These are phyloP conservation scores for Rhodotorula sp. DNA, from an alignment of 1,284 basidiomycete genomes.

Conservation along the genomic window DNA sequence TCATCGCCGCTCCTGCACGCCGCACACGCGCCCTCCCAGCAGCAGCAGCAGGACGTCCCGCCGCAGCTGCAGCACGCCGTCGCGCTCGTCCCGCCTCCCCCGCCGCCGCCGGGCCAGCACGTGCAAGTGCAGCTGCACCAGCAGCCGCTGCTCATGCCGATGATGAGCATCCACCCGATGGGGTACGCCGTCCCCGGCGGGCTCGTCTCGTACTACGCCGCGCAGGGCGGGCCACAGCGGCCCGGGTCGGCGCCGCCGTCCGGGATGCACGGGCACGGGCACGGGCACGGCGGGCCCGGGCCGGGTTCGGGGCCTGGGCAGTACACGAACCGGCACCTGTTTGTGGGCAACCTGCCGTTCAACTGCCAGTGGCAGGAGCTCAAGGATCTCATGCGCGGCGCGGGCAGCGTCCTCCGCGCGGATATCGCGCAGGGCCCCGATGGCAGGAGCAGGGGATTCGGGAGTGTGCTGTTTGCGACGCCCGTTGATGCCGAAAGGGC, in stretches of 20 bases:
- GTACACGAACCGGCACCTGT: constrained; percentile 56
- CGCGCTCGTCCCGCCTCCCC: background rate
- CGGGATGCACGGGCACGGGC: background rate
- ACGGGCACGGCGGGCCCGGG: background rate
- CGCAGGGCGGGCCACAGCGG: background rate
- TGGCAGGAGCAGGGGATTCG: constrained; percentile 81
- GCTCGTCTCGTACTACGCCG: constrained; percentile 17
- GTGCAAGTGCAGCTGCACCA: constrained; percentile 6
- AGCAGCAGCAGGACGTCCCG: constrained; percentile 1
- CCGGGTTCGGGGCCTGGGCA: background rate
- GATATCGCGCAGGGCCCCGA: constrained; percentile 86
- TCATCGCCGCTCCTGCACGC: background rate
- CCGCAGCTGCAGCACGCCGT: constrained; percentile 16
- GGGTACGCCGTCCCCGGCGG: constrained; percentile 21
- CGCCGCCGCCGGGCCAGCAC: background rate
- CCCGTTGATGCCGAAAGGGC: constrained; percentile 84
- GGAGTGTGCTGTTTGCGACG: constrained; percentile 79
- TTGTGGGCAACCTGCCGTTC: constrained; percentile 88
- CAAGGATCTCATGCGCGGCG: constrained; percentile 93
- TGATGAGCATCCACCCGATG: constrained; percentile 23
- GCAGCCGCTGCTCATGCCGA: constrained; percentile 1
- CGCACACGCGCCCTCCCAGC: background rate
- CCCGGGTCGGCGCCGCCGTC: constrained; percentile 4
- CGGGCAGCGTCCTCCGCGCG: constrained; percentile 90
- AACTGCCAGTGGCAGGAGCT: constrained; percentile 96